Evolutionary conservation across 176 grass and related monocot species (phyloP), one percentile per base, ranked within the genome.

Genomic region (Juncus inflexus): DNA sequence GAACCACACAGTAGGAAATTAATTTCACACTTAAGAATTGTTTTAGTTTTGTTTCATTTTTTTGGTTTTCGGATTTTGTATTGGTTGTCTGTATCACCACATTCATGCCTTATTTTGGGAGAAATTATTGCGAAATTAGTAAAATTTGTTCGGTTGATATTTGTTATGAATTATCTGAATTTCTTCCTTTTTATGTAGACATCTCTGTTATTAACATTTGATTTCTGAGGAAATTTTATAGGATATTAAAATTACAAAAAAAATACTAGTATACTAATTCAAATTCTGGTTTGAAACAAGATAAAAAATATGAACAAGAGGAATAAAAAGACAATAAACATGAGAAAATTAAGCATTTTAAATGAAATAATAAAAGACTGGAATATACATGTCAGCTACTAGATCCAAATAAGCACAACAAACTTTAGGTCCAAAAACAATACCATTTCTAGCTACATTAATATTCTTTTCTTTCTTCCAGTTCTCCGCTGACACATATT

Each of bases 381-480:
- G 51, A 28, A 28, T 36, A 69, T 69, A 37, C 66, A 69, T 69
- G 36, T 56, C 66, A 69, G 56, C 50, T 69, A 38, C 51, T 56
- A 42, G n/a, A 41, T 69, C 56, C 51, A 4, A 41, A 41, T 9
- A 16, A 69, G 52, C 12, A 38, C 50, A 69, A 37, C 13, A 40
- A 69, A 56, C 5, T 42, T 69, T 69, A 42, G 51, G 63, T 51
- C 42, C 19, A 10, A 5, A 51, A 35, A 47, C 63, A 66, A 66
- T 66, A 50, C 35, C 11, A 66, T 66, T 28, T 28, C 19, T 28
- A 28, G 19, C 19, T 28, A 28, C 41, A 66, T 49, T 40, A 9
- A 12, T 6, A 35, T 35, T 60, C 37, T 60, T 37, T 60, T 60
- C 9, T 60, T 8, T 60, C 15, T 57, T 15, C 12, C 19, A 19